Evolutionary conservation across 148 eudicot genomes (phyloP), one percentile per base, ranked within the genome.

Genomic region (Drosera capensis): DNA sequence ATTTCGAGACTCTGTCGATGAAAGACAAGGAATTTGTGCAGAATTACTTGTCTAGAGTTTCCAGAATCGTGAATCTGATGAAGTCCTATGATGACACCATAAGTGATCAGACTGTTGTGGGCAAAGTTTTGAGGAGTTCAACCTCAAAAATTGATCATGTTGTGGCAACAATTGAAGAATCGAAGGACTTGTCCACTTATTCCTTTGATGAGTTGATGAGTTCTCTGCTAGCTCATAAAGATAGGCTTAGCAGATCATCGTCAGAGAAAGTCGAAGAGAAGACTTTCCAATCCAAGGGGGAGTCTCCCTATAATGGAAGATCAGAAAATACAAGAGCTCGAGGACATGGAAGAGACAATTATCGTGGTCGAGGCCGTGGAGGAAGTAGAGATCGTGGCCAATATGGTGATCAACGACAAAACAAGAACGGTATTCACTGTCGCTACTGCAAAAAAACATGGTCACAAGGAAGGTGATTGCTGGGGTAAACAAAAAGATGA

Each of bases 131-230:
- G 21, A 28, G 52, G 23, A 28, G 39, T 29, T 20, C 18, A 14
- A 48, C 39, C 8, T 2, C 39, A 15, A 48, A 29, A 48, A 28
- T 48, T 48, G 52, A 48, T 18, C 38, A 48, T 48, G 52, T 48
- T 22, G 52, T 29, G 7, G 37, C 52, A 15, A 40, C 52, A 17
- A 48, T 48, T 16, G 52, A 48, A 21, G 47, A 43, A 16, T 43
- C 3, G 7, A 43, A 43, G 47, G 47, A 43, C 9, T 1, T 43
- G 23, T 43, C 52, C 5, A 8, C 20, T 14, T 28, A 26, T 48
- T n/a, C 52, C 19, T 48, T 48, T 48, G 52, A 48, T 26, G 52
- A 28, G 3, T 29, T 48, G 8, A 26, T 29, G 38, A 21, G 52
- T 28, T 48, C 37, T 18, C 13, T 48, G 5, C 23, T 16, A 20